These are phyloP conservation scores for Penicillium canescens DNA, from an alignment of 495 filamentous ascomycete species.

Conservation along the genomic window DNA sequence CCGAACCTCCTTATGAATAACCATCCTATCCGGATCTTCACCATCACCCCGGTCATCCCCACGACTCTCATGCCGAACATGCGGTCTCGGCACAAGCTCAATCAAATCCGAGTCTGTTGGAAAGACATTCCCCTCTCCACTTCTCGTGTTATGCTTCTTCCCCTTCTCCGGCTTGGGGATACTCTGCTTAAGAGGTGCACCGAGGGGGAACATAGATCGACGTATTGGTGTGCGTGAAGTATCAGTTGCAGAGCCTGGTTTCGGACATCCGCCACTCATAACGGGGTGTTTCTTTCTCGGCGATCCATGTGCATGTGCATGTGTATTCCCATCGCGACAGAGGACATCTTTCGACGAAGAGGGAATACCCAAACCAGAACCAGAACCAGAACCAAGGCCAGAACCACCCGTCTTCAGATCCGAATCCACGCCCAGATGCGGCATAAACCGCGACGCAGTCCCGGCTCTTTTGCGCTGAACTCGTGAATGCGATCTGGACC, in stretches of 20 bases:
- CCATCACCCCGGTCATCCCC: conserved; percentile 12
- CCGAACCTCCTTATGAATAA: conserved; percentile 47
- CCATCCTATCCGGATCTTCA: conserved; percentile 39
- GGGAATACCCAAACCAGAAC: background rate
- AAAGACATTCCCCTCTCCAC: background rate
- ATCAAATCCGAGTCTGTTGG: conserved; percentile 11
- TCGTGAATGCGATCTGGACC: conserved; percentile 11
- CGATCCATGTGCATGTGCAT: background rate
- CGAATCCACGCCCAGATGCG: background rate
- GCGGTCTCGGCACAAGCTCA: conserved; percentile 21
- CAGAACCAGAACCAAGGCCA: background rate
- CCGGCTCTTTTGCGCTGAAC: conserved; percentile 17
- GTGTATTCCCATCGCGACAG: background rate
- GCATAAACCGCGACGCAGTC: conserved; percentile 1
- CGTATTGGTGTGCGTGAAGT: conserved; percentile 1
- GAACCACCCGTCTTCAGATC: background rate
- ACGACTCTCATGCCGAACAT: conserved; percentile 24
- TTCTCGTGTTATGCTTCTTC: background rate
- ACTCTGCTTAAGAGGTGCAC: background rate
- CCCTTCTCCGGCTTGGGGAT: background rate
- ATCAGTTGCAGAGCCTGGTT: background rate
- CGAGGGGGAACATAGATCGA: conserved; percentile 19
- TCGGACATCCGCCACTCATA: background rate
- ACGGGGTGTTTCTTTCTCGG: background rate
- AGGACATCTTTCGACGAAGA: conserved; percentile 12